Percentiles rank a stretch among this genome's conserved stretches.
phyloP scores from a whole-genome alignment of 352 stramenopile species.

The Phytophthora citrophthora region DNA sequence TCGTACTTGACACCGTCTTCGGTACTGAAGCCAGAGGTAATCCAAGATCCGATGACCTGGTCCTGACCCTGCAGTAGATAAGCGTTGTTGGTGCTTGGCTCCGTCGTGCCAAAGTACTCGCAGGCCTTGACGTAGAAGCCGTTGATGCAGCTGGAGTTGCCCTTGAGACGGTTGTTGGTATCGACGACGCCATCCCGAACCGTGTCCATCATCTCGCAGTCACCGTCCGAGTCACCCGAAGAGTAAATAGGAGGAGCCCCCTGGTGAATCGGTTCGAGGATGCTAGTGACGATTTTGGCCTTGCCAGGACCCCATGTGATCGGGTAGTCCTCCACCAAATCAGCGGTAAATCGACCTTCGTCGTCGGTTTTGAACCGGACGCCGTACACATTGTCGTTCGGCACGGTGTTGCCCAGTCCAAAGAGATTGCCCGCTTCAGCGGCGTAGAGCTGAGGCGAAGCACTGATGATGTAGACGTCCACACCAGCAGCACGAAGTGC shows the following conservation, averaged over 20 bases:
- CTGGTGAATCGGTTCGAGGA: constrained; percentile 55
- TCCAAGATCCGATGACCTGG: constrained; percentile 68
- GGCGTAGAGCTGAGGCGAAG: constrained; percentile 62
- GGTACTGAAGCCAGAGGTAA: constrained; percentile 68
- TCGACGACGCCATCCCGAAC: constrained; percentile 66
- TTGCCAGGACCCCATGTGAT: constrained; percentile 75
- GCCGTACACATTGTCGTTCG: constrained; percentile 55
- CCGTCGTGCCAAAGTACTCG: constrained; percentile 46
- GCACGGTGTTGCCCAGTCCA: constrained; percentile 61
- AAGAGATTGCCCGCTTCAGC: constrained; percentile 49
- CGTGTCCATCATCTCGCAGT: constrained; percentile 68
- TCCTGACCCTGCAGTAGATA: constrained; percentile 74
- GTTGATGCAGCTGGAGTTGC: constrained; percentile 57
- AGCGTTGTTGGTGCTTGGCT: constrained; percentile 50
- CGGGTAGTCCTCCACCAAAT: constrained; percentile 53
- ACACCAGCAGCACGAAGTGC: constrained; percentile 44
- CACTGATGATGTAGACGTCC: constrained; percentile 70
- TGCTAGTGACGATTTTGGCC: constrained; percentile 51
- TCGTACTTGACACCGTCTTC: constrained; percentile 60
- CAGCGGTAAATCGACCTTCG: constrained; percentile 48
- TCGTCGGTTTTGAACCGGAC: constrained; percentile 59
- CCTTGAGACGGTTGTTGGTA: constrained; percentile 72
- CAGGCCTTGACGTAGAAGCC: constrained; percentile 68
- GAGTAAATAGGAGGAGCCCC: constrained; percentile 54
- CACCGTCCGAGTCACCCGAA: constrained; percentile 60